A percentile compares a stretch with the other conserved stretches of the same genome.
phyloP scores from a whole-genome alignment of 1,139 yeast genomes.

The Yamadazyma buinensis region DNA sequence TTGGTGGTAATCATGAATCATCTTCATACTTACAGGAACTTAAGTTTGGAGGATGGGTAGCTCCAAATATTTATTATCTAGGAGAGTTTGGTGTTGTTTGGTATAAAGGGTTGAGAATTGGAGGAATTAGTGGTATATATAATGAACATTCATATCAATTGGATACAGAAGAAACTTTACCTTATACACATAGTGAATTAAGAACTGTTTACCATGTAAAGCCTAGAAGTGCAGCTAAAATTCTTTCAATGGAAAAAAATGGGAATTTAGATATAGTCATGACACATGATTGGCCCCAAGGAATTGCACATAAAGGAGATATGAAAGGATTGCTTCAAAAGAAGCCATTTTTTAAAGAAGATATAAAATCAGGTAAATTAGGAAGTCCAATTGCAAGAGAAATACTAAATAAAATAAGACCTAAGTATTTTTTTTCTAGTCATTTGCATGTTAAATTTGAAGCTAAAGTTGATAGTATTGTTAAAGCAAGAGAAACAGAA shows the following conservation, averaged over 20 bases:
- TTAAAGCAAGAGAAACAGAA: slow-evolving; percentile 10
- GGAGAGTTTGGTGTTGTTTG: slow-evolving; percentile 77
- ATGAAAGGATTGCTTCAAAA: slow-evolving; percentile 37
- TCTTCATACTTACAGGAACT: slow-evolving; percentile 73
- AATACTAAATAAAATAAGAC: slow-evolving; percentile 52
- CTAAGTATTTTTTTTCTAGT: slow-evolving; percentile 80
- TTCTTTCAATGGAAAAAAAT: slow-evolving; percentile 30
- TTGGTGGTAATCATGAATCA: slow-evolving; percentile 96
- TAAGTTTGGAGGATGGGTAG: slow-evolving; percentile 91
- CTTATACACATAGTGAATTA: slow-evolving; percentile 43
- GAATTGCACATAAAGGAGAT: slow-evolving; percentile 68
- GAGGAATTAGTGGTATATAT: slow-evolving; percentile 84
- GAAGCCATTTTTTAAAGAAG: slow-evolving; percentile 69
- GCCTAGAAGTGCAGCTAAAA: slow-evolving; percentile 56
- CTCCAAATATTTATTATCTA: slow-evolving; percentile 82
- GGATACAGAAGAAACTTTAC: slow-evolving; percentile 38
- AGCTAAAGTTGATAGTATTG: slow-evolving; percentile 35
- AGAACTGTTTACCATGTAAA: slow-evolving; percentile 75
- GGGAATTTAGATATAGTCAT: slow-evolving; percentile 48
- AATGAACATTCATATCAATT: slow-evolving; percentile 38
- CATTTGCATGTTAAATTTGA: slow-evolving; percentile 78
- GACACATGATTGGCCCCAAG: slow-evolving; percentile 95
- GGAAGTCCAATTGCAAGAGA: slow-evolving; percentile 76
- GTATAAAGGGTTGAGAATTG: slow-evolving; percentile 70
- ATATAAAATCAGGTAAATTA: slow-evolving; percentile 54